Evolutionary conservation across 1,284 basidiomycete genomes (phyloP).

Genomic region (Tilletia caries): DNA sequence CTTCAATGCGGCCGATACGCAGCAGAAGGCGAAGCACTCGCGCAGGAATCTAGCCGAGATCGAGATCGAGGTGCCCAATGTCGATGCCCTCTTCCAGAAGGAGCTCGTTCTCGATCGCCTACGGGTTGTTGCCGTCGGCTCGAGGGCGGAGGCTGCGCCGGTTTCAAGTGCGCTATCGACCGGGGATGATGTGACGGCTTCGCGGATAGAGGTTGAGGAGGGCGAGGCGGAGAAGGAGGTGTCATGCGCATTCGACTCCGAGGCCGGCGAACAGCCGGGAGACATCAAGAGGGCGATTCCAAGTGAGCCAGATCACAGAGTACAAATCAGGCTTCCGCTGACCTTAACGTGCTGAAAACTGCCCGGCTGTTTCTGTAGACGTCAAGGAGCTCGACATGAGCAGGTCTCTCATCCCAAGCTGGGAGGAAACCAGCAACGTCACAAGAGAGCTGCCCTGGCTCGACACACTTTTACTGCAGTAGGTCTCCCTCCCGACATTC

Average conservation of each 20-base stretch:
- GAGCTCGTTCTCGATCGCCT: slow-evolving; percentile 68
- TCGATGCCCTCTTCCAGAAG: slow-evolving; percentile 72
- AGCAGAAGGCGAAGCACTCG: slow-evolving; percentile 60
- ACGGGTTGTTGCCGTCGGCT: slow-evolving; percentile 69
- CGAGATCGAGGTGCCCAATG: slow-evolving; percentile 77
- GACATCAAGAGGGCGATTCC: slow-evolving; percentile 65
- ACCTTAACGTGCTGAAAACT: background rate
- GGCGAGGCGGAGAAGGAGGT: slow-evolving; percentile 51
- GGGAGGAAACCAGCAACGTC: slow-evolving; percentile 70
- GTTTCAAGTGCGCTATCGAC: background rate
- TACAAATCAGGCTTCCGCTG: background rate
- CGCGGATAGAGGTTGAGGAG: slow-evolving; percentile 6
- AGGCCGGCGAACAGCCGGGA: slow-evolving; percentile 59
- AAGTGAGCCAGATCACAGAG: slow-evolving; percentile 66
- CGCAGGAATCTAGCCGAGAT: slow-evolving; percentile 58
- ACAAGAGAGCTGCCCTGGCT: slow-evolving; percentile 65
- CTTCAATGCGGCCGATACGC: background rate
- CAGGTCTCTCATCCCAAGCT: slow-evolving; percentile 68
- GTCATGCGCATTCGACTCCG: slow-evolving; percentile 59
- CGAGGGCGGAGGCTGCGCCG: slow-evolving; percentile 17
- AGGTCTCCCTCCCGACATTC: slow-evolving; percentile 23
- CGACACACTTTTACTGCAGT: slow-evolving; percentile 74
- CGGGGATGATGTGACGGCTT: background rate
- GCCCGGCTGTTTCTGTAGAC: slow-evolving; percentile 58
- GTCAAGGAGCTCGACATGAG: slow-evolving; percentile 79